Percentiles rank a stretch among this genome's conserved stretches.
Evolutionary conservation across 1,284 basidiomycete species (phyloP).

Genomic region (Ganoderma boninense): DNA sequence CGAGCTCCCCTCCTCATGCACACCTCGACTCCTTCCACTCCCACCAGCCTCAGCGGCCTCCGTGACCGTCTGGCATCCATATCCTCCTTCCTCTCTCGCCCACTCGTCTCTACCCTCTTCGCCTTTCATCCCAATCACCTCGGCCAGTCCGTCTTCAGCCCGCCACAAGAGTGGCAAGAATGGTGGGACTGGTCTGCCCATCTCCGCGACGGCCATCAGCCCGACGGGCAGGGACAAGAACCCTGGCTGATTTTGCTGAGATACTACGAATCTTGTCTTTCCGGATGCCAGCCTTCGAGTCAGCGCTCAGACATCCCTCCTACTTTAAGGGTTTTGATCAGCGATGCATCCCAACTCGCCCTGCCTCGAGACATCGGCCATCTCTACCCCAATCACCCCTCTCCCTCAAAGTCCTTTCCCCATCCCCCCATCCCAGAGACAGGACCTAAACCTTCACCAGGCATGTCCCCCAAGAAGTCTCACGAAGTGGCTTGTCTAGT

Average conservation of each 20-base stretch:
- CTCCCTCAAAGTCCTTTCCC: constrained; percentile 18
- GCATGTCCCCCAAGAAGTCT: constrained; percentile 64
- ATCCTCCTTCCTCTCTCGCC: constrained; percentile 33
- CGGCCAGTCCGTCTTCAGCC: constrained; percentile 28
- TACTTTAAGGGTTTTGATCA: constrained; percentile 20
- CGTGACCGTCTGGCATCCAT: neutral
- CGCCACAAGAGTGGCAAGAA: constrained; percentile 35
- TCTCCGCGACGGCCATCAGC: neutral
- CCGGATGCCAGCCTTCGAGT: neutral
- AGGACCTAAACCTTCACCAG: constrained; percentile 27
- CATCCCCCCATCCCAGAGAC: neutral
- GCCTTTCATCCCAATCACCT: constrained; percentile 41
- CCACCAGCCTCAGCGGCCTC: no score
- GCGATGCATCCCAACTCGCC: constrained; percentile 31
- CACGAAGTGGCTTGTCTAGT: constrained; percentile 61
- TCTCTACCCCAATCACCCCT: neutral
- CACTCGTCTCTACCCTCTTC: constrained; percentile 34
- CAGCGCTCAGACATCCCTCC: constrained; percentile 18
- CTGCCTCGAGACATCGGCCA: constrained; percentile 17
- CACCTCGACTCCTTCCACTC: no score
- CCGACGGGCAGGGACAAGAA: neutral
- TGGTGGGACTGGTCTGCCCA: constrained; percentile 44
- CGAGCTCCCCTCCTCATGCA: neutral
- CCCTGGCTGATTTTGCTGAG: constrained; percentile 33
- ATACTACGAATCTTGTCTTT: constrained; percentile 33